Evolutionary conservation across 129 eudicot genomes (phyloP), one percentile per base, ranked within the genome.

Genomic region (Dittrichia graveolens): DNA sequence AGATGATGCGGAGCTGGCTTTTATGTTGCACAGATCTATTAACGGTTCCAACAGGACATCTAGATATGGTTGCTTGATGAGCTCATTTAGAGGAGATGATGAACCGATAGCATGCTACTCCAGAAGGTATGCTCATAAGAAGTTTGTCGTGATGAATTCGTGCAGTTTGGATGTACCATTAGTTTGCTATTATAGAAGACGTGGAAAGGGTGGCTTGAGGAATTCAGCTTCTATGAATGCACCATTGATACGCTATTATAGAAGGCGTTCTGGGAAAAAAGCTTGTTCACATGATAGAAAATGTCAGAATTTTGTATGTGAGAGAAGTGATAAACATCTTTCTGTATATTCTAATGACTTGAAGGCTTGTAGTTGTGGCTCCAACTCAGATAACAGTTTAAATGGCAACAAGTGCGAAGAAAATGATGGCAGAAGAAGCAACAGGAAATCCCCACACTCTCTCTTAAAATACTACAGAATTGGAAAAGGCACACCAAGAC

Each of bases 41-140:
- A 93, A 90, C 61, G 78, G 95, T 50, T 93, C 98, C 5, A 87
- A 88, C 11, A 84, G 91, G 73, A 85, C 69, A 42, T 77, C 82
- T 35, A 80, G 73, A 77, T 76, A 79, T 40, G 52, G 54, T 9
- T 46, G 83, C 50, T 56, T 74, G 59, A 57, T 38, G 78, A 71
- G 80, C 69, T 54, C 79, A 18, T 16, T 31, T 0, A 77, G 78
- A 31, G 65, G 67, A 69, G 79, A 78, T 31, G 75, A 68, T 56
- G 83, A 50, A 48, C 45, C 45, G 39, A 55, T 64, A 5, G 16
- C 41, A 12, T 59, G 76, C 48, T 59, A 75, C 50, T 76, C 83
- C 49, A 77, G 77, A 80, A 71, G 55, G 71, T 38, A 37, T 61
- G 69, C 39, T 11, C 11, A 53, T 34, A 61, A 54, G 42, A 74